Evolutionary conservation across 1,139 yeast species (phyloP).

Genomic region (Pneumocystis murina): DNA sequence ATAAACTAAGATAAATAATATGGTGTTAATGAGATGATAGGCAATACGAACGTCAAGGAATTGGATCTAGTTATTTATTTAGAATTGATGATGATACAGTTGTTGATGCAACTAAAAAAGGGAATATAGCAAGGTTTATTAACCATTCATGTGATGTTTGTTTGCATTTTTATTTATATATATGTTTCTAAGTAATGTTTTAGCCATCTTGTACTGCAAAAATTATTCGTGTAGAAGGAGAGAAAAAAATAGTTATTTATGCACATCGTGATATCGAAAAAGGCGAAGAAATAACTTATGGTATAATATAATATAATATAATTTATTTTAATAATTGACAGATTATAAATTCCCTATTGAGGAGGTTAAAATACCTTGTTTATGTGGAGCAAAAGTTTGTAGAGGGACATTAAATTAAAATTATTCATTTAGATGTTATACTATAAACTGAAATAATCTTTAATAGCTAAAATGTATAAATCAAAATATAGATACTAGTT

Average conservation of each 20-base stretch:
- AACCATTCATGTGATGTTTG: conserved; percentile 53
- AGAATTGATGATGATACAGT: conserved; percentile 89
- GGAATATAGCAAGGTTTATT: conserved; percentile 91
- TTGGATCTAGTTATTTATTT: conserved; percentile 86
- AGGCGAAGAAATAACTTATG: conserved; percentile 80
- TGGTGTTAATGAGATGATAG: conserved; percentile 16
- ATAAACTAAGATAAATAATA: not conserved
- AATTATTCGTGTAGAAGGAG: conserved; percentile 87
- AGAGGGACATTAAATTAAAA: conserved; percentile 67
- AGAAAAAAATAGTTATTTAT: conserved; percentile 83
- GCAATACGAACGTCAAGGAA: conserved; percentile 74
- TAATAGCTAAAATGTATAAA: not conserved
- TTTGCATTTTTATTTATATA: not conserved
- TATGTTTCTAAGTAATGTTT: conserved; percentile 23
- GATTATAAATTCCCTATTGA: conserved; percentile 86
- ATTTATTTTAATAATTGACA: not conserved
- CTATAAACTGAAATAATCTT: not conserved
- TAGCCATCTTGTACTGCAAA: conserved; percentile 96
- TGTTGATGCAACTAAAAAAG: conserved; percentile 92
- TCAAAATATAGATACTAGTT: not conserved
- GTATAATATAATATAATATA: not conserved
- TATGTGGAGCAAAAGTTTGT: conserved; percentile 89
- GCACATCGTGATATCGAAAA: conserved; percentile 67
- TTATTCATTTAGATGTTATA: not conserved
- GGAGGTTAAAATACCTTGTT: conserved; percentile 76